Conservation (phyloP, 805 yeast genomes). For the Clavispora vitiphila region DNA sequence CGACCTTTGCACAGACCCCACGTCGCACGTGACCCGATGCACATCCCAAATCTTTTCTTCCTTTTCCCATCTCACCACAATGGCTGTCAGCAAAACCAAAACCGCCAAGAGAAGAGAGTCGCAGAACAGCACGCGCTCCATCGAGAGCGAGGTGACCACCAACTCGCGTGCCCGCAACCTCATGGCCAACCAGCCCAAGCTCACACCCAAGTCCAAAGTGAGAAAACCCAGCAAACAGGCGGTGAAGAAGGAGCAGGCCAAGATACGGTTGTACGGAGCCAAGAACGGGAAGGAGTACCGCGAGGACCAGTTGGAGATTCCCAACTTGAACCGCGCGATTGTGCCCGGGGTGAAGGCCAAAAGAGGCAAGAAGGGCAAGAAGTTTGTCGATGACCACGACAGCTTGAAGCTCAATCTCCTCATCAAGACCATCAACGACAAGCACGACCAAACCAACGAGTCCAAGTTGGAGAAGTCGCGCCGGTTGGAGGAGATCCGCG, state of each 20-base stretch:
- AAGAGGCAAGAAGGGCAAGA: conserved; percentile 85
- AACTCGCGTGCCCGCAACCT: conserved; percentile 69
- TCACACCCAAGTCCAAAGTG: conserved; percentile 54
- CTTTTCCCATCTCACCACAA: conserved; percentile 37
- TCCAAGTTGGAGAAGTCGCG: conserved; percentile 87
- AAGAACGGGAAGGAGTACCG: conserved; percentile 52
- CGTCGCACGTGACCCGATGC: background rate
- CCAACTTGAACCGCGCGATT: conserved; percentile 74
- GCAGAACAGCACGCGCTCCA: conserved; percentile 50
- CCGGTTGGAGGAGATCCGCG: conserved; percentile 86
- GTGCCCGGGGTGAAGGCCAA: conserved; percentile 76
- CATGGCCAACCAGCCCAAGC: conserved; percentile 52
- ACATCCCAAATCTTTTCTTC: background rate
- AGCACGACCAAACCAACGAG: conserved; percentile 71
- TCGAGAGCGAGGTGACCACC: conserved; percentile 60
- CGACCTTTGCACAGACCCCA: background rate
- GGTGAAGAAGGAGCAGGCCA: conserved; percentile 63
- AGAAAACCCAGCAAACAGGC: conserved; percentile 45
- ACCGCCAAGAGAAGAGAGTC: conserved; percentile 51
- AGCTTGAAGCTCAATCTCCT: conserved; percentile 58
- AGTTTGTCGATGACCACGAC: conserved; percentile 69
- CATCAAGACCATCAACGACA: conserved; percentile 76
- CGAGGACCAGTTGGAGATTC: conserved; percentile 77
- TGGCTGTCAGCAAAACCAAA: conserved; percentile 59
- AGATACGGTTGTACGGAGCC: conserved; percentile 63